phyloP scores from a whole-genome alignment of 139 green algal species.

The Trebouxia sp. region DNA sequence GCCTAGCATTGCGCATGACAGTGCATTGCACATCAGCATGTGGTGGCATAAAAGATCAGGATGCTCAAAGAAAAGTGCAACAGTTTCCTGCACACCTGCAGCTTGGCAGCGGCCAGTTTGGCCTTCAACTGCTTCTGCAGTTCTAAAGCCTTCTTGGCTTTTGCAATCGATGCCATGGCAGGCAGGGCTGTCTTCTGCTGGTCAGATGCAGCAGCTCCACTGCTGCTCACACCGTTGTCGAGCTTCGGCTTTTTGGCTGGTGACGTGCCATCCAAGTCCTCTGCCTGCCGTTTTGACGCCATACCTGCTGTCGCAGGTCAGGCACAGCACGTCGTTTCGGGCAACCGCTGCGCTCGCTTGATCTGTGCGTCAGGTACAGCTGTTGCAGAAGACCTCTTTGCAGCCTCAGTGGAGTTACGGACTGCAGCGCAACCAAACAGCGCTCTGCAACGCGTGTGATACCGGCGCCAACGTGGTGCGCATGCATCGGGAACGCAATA shows the following conservation, averaged over 20 bases:
- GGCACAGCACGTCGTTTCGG: too few species aligned
- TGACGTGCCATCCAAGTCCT: background rate
- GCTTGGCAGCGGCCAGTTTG: slow-evolving; percentile 13
- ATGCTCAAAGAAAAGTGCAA: too few species aligned
- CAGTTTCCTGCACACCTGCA: slow-evolving; percentile 7
- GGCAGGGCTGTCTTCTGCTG: background rate
- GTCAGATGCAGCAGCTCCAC: background rate
- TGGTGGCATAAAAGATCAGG: background rate
- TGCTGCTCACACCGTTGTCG: background rate
- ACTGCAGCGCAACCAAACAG: too few species aligned
- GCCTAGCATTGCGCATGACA: background rate
- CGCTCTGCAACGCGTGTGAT: too few species aligned
- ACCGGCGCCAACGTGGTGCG: too few species aligned
- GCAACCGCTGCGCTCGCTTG: too few species aligned
- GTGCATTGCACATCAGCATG: background rate
- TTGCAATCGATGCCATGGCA: background rate
- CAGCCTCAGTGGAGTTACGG: too few species aligned
- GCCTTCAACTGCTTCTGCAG: background rate
- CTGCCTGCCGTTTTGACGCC: background rate
- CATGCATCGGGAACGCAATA: too few species aligned
- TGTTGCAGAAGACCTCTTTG: too few species aligned
- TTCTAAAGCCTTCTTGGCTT: slow-evolving; percentile 12
- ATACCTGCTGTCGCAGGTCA: too few species aligned
- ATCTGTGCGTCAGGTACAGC: too few species aligned
- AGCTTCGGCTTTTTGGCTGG: slow-evolving; percentile 18